These are phyloP conservation scores for Leptomonas pyrrhocoris DNA, from an alignment of 208 protist species.

Conservation along the genomic window DNA sequence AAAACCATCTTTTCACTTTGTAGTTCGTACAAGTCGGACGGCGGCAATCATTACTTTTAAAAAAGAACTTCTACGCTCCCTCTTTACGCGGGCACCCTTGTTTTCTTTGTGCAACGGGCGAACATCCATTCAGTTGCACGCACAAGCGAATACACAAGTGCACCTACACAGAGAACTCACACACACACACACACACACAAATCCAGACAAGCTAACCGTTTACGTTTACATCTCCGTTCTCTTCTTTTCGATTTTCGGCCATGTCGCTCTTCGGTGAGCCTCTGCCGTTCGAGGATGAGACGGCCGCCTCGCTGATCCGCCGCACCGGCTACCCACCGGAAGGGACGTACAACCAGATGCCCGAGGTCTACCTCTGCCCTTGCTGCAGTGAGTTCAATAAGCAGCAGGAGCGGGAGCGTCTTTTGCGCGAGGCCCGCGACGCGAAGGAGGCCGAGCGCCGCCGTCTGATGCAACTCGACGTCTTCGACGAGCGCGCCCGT, in stretches of 20 bases:
- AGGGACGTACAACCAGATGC: constrained; percentile 83
- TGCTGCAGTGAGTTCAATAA: constrained; percentile 83
- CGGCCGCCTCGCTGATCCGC: constrained; percentile 85
- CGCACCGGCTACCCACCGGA: constrained; percentile 80
- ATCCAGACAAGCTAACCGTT: constrained; percentile 6
- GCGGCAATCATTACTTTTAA: not conserved
- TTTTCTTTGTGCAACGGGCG: not conserved
- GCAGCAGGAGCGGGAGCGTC: constrained; percentile 60
- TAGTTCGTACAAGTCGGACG: not conserved
- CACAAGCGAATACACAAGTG: too few relatives aligned
- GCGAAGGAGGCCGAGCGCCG: constrained; percentile 74
- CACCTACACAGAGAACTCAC: too few relatives aligned
- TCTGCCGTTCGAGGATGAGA: constrained; percentile 89
- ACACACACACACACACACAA: not conserved
- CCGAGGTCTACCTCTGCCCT: constrained; percentile 78
- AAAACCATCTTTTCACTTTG: too few relatives aligned
- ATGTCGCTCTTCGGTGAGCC: constrained; percentile 89
- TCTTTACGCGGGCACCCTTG: not conserved
- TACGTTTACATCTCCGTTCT: too few relatives aligned
- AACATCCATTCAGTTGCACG: not conserved
- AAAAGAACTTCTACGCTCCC: not conserved
- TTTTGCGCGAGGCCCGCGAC: constrained; percentile 56
- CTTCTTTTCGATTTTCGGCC: not conserved
- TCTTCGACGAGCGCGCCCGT: constrained; percentile 88
- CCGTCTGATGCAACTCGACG: constrained; percentile 80